A percentile compares a stretch with the other conserved stretches of the same genome.
Conservation (phyloP, 129 eudicot genomes). For the Silybum marianum region DNA sequence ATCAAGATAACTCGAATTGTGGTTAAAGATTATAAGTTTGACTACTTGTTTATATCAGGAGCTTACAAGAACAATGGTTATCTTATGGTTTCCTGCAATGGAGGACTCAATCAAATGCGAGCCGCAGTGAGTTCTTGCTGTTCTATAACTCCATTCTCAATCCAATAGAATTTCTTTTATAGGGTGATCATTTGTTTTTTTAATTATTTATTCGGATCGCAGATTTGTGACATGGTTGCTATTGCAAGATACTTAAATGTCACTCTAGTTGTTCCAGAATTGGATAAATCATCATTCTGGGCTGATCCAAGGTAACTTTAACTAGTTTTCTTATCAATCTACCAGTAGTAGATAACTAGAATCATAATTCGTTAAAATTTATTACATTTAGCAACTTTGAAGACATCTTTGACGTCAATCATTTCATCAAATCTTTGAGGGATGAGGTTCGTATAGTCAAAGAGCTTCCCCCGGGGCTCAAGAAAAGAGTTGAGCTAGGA, state of each 20-base stretch:
- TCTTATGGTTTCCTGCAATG: slow-evolving; percentile 74
- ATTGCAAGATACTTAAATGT: slow-evolving; percentile 74
- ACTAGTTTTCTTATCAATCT: neutral
- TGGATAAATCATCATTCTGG: slow-evolving; percentile 76
- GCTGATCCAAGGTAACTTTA: slow-evolving; percentile 65
- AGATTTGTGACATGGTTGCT: slow-evolving; percentile 77
- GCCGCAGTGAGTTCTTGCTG: slow-evolving; percentile 53
- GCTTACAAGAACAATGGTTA: slow-evolving; percentile 73
- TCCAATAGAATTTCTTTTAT: neutral
- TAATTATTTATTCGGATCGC: slow-evolving; percentile 31
- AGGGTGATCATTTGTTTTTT: neutral
- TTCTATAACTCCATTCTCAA: neutral
- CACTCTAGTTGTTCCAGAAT: slow-evolving; percentile 71
- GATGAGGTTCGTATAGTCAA: slow-evolving; percentile 69
- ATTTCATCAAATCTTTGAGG: slow-evolving; percentile 62
- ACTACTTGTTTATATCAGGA: slow-evolving; percentile 40
- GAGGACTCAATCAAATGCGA: slow-evolving; percentile 81
- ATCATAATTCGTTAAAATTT: slow-evolving; percentile 10
- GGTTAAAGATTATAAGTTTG: neutral
- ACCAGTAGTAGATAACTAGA: slow-evolving; percentile 1
- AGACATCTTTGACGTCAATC: slow-evolving; percentile 74
- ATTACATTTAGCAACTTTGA: slow-evolving; percentile 53
- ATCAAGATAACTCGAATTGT: no score
- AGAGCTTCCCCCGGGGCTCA: slow-evolving; percentile 63
- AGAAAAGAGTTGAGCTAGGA: slow-evolving; percentile 58